Percentiles rank a stretch among this genome's conserved stretches.
Evolutionary conservation across 192 early-diverging fungal species (phyloP).

Genomic region (Allomyces macrogynus): DNA sequence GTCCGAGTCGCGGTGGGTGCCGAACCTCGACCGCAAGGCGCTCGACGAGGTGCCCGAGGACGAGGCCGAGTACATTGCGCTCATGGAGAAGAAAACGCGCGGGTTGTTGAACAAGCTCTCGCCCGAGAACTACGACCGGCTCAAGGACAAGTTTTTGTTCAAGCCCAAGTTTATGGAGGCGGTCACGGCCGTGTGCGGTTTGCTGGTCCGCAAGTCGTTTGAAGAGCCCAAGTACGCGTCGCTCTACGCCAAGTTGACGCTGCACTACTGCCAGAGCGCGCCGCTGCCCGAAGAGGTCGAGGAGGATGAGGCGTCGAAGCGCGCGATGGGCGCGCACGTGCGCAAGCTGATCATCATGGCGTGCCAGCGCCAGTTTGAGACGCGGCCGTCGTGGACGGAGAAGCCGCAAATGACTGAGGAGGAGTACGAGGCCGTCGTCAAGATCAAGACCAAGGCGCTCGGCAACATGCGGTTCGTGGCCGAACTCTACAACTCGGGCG

Average conservation of each 20-base stretch:
- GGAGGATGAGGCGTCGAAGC: neutral
- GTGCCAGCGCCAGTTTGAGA: neutral
- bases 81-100: neutral
- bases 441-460: neutral
- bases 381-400: neutral
- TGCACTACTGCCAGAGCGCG: neutral
- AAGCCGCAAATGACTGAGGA: neutral
- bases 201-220: neutral
- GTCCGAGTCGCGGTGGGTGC: neutral
- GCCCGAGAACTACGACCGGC: neutral
- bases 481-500: neutral
- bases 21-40: neutral
- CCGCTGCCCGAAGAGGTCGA: neutral
- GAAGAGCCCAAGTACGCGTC: neutral
- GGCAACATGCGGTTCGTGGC: neutral
- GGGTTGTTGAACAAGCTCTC: neutral
- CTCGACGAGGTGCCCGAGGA: neutral
- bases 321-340: neutral
- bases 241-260: neutral
- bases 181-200: neutral
- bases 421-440: neutral
- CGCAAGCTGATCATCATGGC: neutral
- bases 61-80: neutral
- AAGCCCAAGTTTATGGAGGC: neutral
- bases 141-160: conserved; percentile 1